These are phyloP conservation scores for Baorangia bicolor DNA, from an alignment of 768 basidiomycete genomes.

Conservation along the genomic window DNA sequence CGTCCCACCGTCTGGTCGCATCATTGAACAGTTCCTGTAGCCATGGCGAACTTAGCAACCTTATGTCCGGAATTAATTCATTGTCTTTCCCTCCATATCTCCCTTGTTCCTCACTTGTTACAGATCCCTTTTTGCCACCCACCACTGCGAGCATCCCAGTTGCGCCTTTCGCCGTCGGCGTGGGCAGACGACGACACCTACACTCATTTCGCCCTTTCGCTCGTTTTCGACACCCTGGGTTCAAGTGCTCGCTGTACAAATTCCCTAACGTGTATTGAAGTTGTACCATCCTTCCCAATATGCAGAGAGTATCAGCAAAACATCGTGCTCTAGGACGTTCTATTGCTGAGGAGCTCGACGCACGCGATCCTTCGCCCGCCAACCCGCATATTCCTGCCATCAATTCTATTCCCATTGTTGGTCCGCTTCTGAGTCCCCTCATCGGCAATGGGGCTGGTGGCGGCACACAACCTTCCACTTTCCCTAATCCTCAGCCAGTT, in stretches of 20 bases:
- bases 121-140: neutral
- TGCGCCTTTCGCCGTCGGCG: conserved; percentile 7
- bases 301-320: conserved; percentile 11
- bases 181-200: conserved; percentile 15
- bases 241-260: neutral
- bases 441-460: conserved; percentile 21
- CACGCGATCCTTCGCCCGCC: conserved; percentile 41
- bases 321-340: conserved; percentile 13
- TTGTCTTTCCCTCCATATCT: conserved; percentile 7
- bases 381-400: conserved; percentile 32
- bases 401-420: conserved; percentile 39
- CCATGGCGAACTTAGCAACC: conserved; percentile 20
- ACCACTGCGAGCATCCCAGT: neutral
- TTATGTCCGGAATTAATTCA: conserved; percentile 7
- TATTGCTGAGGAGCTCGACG: conserved; percentile 25
- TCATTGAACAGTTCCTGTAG: conserved; percentile 14
- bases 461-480: neutral
- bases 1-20: neutral
- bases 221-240: conserved; percentile 14
- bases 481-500: conserved; percentile 2
- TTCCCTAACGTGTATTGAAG: neutral
- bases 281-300: conserved; percentile 9
- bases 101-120: neutral
- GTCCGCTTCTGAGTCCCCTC: conserved; percentile 37
- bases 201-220: conserved; percentile 24